Evolutionary conservation across 164 flowering plant genomes (phyloP).

Genomic region (Nelumbo lutea): DNA sequence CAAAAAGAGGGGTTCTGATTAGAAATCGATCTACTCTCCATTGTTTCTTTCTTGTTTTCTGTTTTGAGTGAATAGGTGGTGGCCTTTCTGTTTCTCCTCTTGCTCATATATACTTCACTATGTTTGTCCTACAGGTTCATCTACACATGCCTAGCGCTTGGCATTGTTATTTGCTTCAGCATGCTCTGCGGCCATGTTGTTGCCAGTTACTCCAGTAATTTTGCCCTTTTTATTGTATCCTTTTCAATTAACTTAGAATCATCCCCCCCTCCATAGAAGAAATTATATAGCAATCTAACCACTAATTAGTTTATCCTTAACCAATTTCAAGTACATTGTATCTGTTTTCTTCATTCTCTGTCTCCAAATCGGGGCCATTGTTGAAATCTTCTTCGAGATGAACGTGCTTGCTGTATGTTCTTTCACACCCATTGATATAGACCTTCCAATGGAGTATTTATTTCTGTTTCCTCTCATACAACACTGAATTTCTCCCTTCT

Average conservation of each 20-base stretch:
- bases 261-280: background rate
- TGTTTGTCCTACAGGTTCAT: slow-evolving; percentile 43
- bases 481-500: background rate
- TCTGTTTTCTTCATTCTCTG: slow-evolving; percentile 24
- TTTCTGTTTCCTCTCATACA: background rate
- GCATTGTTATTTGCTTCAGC: slow-evolving; percentile 46
- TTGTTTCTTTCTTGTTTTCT: too few relatives aligned
- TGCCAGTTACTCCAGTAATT: slow-evolving; percentile 24
- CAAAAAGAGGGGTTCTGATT: too few relatives aligned
- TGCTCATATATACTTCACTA: background rate
- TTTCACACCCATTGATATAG: background rate
- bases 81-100: background rate
- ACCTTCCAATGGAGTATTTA: background rate
- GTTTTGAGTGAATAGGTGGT: too few relatives aligned
- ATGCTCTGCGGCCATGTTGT: slow-evolving; percentile 38
- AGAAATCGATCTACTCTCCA: too few relatives aligned
- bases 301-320: slow-evolving; percentile 22
- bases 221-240: slow-evolving; percentile 41
- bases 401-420: slow-evolving; percentile 34
- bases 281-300: background rate
- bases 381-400: slow-evolving; percentile 35
- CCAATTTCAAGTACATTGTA: slow-evolving; percentile 31
- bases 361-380: slow-evolving; percentile 27
- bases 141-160: slow-evolving; percentile 38
- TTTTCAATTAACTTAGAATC: slow-evolving; percentile 8